A percentile compares a stretch with the other conserved stretches of the same genome.
Evolutionary conservation across 257 asterid species (phyloP).

Genomic region (Solanum pimpinellifolium): DNA sequence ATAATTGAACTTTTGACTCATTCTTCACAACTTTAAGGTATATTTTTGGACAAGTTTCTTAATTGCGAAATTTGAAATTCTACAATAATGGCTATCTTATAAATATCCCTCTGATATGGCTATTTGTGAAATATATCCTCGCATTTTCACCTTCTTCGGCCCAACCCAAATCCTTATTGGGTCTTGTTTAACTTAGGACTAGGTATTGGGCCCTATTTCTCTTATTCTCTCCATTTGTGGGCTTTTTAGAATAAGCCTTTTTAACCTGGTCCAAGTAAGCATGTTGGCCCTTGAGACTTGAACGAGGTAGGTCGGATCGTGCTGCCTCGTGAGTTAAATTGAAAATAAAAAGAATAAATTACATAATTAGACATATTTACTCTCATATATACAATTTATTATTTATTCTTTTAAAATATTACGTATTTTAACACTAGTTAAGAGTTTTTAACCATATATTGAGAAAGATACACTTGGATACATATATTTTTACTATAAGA

Average conservation of each 20-base stretch:
- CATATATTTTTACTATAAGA: neutral
- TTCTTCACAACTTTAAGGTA: neutral
- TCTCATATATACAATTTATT: too few species aligned
- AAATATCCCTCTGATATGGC: neutral
- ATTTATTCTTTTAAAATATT: too few species aligned
- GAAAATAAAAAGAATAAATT: neutral
- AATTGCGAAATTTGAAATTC: neutral
- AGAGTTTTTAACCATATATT: neutral
- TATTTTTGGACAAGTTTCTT: neutral
- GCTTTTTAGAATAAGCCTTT: neutral
- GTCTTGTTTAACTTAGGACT: neutral
- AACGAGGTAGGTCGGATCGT: neutral
- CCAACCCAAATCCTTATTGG: neutral
- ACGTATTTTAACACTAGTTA: too few species aligned
- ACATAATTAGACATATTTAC: too few species aligned
- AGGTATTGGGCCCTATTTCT: neutral
- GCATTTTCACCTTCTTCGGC: neutral
- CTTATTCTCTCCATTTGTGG: neutral
- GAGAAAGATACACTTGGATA: too few species aligned
- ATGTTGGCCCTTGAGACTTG: neutral
- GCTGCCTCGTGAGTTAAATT: neutral
- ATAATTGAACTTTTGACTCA: neutral
- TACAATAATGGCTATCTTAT: neutral
- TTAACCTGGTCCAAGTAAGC: neutral
- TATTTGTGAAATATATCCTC: neutral